Evolutionary conservation across 2,329 filamentous ascomycete species (phyloP).

Genomic region (Phialophora chinensis): DNA sequence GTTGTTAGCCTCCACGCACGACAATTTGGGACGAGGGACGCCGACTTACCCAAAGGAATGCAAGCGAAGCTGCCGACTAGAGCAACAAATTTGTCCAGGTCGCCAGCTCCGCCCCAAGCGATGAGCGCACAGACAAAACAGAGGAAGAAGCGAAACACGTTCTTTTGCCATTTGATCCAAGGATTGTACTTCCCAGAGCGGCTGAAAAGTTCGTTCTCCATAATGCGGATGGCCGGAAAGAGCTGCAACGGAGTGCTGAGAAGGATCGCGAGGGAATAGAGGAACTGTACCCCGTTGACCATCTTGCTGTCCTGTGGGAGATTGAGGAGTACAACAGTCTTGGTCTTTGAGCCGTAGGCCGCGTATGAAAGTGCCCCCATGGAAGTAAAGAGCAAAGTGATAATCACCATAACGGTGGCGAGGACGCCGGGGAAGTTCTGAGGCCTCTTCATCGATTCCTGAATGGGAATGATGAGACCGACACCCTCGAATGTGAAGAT

Average conservation of each 20-base stretch:
- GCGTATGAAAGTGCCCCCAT: constrained; percentile 96
- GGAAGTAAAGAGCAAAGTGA: constrained; percentile 85
- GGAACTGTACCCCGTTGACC: constrained; percentile 93
- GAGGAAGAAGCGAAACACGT: constrained; percentile 90
- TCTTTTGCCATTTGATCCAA: constrained; percentile 99
- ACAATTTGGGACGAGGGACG: not conserved
- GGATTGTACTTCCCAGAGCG: constrained; percentile 96
- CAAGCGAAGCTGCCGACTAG: constrained; percentile 97
- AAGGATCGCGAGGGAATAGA: constrained; percentile 97
- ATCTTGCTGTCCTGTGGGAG: constrained; percentile 93
- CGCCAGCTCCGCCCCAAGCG: constrained; percentile 88
- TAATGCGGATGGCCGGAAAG: constrained; percentile 96
- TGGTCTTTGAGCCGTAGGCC: constrained; percentile 91
- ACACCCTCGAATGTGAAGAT: constrained; percentile 99
- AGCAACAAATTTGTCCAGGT: constrained; percentile 96
- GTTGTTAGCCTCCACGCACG: not conserved
- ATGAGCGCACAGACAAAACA: constrained; percentile 85
- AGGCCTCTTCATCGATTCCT: constrained; percentile 93
- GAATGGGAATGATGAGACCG: constrained; percentile 95
- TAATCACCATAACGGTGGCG: constrained; percentile 89
- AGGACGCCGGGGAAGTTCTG: constrained; percentile 89
- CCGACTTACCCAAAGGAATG: constrained; percentile 71
- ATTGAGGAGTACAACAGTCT: constrained; percentile 95
- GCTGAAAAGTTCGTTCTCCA: constrained; percentile 91
- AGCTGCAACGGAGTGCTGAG: constrained; percentile 95